Percentiles rank a stretch among this genome's conserved stretches.
These are phyloP conservation scores for Mucor ambiguus DNA, from an alignment of 371 early-diverging fungal genomes.

Conservation along the genomic window DNA sequence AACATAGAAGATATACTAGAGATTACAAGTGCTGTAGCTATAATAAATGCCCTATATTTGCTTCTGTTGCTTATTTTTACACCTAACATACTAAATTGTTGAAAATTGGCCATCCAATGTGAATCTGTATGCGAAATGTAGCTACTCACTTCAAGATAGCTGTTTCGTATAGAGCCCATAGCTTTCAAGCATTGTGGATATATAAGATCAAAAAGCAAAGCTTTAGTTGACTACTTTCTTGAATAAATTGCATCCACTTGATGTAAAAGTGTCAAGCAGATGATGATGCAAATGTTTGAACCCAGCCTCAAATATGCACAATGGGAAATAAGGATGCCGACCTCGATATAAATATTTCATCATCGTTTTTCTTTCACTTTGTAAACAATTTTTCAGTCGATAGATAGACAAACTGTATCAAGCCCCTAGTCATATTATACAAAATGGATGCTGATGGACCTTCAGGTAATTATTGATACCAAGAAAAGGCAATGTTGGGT, in stretches of 20 bases:
- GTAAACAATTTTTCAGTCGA: neutral
- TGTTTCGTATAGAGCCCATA: too few species aligned
- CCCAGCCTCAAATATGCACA: neutral
- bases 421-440: neutral
- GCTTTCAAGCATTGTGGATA: too few species aligned
- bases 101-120: too few species aligned
- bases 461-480: constrained; percentile 12
- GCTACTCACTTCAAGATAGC: too few species aligned
- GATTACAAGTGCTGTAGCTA: too few species aligned
- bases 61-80: too few species aligned
- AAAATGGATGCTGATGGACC: constrained; percentile 27
- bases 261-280: neutral
- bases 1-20: too few species aligned
- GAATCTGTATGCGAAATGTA: too few species aligned
- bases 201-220: too few species aligned
- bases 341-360: neutral
- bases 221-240: neutral
- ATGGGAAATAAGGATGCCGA: neutral
- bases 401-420: neutral
- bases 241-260: neutral
- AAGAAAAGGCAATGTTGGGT: neutral
- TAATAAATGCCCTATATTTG: too few species aligned
- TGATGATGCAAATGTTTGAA: neutral
- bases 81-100: too few species aligned
- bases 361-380: constrained; percentile 4